Percentiles rank a stretch among this genome's conserved stretches.
Evolutionary conservation across 352 stramenopile genomes (phyloP).

Genomic region (Pythium dissotocum): DNA sequence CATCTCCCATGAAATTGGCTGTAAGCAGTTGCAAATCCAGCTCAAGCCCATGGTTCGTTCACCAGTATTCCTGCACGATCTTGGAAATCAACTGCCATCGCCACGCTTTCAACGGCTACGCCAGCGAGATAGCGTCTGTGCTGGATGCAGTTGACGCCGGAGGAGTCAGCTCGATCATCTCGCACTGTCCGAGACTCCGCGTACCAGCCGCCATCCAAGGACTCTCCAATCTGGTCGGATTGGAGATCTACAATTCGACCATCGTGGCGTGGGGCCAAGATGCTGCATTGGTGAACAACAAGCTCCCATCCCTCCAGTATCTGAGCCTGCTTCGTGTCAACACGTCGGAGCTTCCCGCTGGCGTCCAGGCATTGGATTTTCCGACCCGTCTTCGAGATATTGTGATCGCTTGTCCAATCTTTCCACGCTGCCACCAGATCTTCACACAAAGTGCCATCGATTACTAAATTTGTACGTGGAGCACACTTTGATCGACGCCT

Average conservation of each 20-base stretch:
- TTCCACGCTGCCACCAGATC: slow-evolving; percentile 15
- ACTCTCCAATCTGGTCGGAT: slow-evolving; percentile 11
- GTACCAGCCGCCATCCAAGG: slow-evolving; percentile 15
- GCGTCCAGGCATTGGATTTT: slow-evolving; percentile 15
- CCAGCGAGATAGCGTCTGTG: slow-evolving; percentile 8
- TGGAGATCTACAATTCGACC: slow-evolving; percentile 28
- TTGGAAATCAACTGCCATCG: slow-evolving; percentile 33
- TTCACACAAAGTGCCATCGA: slow-evolving; percentile 20
- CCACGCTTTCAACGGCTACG: slow-evolving; percentile 4
- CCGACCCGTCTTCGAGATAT: slow-evolving; percentile 17
- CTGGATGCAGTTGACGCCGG: slow-evolving; percentile 8
- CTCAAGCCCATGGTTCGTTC: slow-evolving; percentile 25
- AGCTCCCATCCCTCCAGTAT: slow-evolving; percentile 7
- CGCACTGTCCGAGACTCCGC: slow-evolving; percentile 20
- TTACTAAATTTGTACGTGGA: slow-evolving; percentile 22
- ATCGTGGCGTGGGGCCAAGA: slow-evolving; percentile 11
- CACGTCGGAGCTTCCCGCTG: slow-evolving; percentile 9
- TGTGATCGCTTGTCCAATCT: slow-evolving; percentile 17
- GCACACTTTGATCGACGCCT: neutral
- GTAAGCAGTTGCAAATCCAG: slow-evolving; percentile 25
- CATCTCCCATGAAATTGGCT: neutral
- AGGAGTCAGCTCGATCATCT: slow-evolving; percentile 14
- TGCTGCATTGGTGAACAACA: slow-evolving; percentile 5
- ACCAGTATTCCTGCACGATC: slow-evolving; percentile 27
- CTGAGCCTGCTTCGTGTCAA: slow-evolving; percentile 15